phyloP scores from a whole-genome alignment of 495 filamentous ascomycete species.

The Talaromyces stipitatus region DNA sequence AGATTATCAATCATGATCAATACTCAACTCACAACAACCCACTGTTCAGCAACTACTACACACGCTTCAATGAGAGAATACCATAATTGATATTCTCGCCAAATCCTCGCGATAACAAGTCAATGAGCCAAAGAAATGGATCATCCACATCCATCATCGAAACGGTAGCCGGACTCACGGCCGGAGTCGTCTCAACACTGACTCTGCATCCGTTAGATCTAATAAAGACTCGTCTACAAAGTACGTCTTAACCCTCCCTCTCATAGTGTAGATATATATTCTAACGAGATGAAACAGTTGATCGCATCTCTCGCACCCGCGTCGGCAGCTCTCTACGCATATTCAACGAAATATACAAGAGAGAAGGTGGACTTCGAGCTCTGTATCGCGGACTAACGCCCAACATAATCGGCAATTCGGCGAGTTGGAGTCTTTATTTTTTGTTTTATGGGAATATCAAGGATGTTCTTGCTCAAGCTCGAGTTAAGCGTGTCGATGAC shows the following conservation, averaged over 20 bases:
- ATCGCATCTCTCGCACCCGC: conserved; percentile 31
- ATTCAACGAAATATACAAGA: conserved; percentile 42
- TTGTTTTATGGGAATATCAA: conserved; percentile 58
- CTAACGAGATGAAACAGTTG: conserved; percentile 18
- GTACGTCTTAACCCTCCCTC: conserved; percentile 30
- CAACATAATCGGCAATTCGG: conserved; percentile 84
- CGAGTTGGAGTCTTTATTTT: conserved; percentile 91
- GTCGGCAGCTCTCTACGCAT: conserved; percentile 49
- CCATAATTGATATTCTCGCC: neutral
- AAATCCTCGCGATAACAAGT: conserved; percentile 9
- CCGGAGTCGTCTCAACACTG: conserved; percentile 78
- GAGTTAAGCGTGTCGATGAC: conserved; percentile 10
- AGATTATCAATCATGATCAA: neutral
- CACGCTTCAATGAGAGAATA: neutral
- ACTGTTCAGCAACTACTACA: too few species aligned
- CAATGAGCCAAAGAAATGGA: conserved; percentile 42
- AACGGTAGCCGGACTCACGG: conserved; percentile 81
- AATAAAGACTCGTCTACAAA: conserved; percentile 91
- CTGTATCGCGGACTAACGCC: conserved; percentile 86
- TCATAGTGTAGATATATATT: neutral
- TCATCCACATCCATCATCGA: conserved; percentile 77
- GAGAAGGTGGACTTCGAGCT: conserved; percentile 54
- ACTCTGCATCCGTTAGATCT: conserved; percentile 71
- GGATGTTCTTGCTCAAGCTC: conserved; percentile 22
- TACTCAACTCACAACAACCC: neutral